Evolutionary conservation across 257 asterid genomes (phyloP).

Genomic region (Ajuga chamaepitys): DNA sequence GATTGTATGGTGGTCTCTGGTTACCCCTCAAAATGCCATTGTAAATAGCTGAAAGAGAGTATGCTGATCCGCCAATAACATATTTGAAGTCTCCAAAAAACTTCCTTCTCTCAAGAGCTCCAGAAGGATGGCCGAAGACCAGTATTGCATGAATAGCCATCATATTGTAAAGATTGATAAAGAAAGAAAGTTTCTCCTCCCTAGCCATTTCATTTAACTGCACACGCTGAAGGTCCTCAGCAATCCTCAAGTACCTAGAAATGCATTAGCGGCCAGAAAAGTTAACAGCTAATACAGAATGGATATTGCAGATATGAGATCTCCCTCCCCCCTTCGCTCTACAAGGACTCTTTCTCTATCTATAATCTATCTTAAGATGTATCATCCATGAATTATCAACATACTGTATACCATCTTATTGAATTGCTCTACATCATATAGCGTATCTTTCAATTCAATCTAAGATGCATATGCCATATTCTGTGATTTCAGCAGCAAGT

Average conservation of each 20-base stretch:
- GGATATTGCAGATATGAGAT: too few relatives aligned
- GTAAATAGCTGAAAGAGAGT: slow-evolving; percentile 74
- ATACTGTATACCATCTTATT: not conserved
- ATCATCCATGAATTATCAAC: not conserved
- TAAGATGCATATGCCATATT: not conserved
- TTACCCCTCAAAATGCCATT: slow-evolving; percentile 86
- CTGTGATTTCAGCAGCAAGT: not conserved
- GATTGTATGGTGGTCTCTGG: slow-evolving; percentile 89
- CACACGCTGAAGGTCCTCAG: slow-evolving; percentile 89
- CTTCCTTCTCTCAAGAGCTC: slow-evolving; percentile 66
- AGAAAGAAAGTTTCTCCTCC: slow-evolving; percentile 85
- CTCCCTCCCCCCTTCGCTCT: too few relatives aligned
- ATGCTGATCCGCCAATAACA: slow-evolving; percentile 83
- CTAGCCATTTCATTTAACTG: slow-evolving; percentile 54
- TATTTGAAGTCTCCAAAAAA: slow-evolving; percentile 81
- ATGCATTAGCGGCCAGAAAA: not conserved
- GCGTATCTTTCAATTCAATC: not conserved
- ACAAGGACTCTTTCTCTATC: not conserved
- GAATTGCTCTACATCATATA: not conserved
- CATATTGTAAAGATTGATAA: slow-evolving; percentile 63
- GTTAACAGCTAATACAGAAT: not conserved
- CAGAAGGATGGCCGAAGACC: slow-evolving; percentile 66
- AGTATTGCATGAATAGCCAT: slow-evolving; percentile 46
- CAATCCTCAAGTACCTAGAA: slow-evolving; percentile 69
- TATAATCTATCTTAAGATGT: not conserved